Conservation (phyloP, 495 filamentous ascomycete genomes). For the Daldinia loculata region DNA sequence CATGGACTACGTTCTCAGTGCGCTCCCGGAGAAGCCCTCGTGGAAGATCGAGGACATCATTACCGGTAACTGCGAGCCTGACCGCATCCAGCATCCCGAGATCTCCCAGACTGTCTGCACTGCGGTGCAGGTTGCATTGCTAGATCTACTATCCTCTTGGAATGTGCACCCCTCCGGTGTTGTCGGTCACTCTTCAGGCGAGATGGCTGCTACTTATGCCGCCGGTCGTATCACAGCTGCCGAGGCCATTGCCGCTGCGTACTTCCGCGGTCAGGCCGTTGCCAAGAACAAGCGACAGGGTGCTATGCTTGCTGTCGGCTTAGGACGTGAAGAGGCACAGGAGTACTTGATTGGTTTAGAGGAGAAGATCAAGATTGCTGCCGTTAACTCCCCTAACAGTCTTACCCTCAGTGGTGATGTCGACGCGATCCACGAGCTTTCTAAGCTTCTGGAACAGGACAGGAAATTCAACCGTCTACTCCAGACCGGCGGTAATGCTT, state of each 20-base stretch:
- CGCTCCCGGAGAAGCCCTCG: background rate
- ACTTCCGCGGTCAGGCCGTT: constrained; percentile 46
- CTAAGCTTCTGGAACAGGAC: constrained; percentile 51
- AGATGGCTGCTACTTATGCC: constrained; percentile 64
- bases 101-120: constrained; percentile 57
- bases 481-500: constrained; percentile 59
- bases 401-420: constrained; percentile 56
- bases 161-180: constrained; percentile 58
- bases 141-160: constrained; percentile 61
- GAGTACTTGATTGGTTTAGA: background rate
- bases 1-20: constrained; percentile 2
- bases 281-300: constrained; percentile 47
- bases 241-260: constrained; percentile 50
- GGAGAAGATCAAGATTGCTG: constrained; percentile 50
- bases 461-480: constrained; percentile 53
- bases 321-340: constrained; percentile 17
- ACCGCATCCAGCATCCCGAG: constrained; percentile 46
- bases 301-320: constrained; percentile 62
- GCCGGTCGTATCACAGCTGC: constrained; percentile 48
- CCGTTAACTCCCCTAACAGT: constrained; percentile 53
- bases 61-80: background rate
- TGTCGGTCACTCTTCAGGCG: constrained; percentile 71
- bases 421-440: constrained; percentile 41
- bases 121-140: constrained; percentile 61
- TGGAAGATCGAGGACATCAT: constrained; percentile 13